Evolutionary conservation across 1,139 yeast species (phyloP).

Genomic region (Blastobotrys elegans): DNA sequence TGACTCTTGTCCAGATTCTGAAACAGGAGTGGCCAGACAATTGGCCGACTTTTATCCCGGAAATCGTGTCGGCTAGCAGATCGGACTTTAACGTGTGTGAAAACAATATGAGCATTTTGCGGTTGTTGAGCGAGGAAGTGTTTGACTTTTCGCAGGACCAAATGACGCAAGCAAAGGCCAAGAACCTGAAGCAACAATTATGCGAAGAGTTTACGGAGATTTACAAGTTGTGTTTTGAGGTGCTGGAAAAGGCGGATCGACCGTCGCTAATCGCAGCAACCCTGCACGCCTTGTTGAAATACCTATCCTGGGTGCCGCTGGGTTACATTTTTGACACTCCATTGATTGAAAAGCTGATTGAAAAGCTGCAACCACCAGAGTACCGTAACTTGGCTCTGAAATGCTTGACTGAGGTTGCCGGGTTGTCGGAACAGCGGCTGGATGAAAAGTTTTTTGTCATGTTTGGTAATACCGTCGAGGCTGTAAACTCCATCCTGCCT

Average conservation of each 20-base stretch:
- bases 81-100: constrained; percentile 92
- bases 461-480: constrained; percentile 72
- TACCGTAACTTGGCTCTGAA: constrained; percentile 82
- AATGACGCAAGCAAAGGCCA: constrained; percentile 93
- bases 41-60: constrained; percentile 98
- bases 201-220: constrained; percentile 88
- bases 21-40: constrained; percentile 99
- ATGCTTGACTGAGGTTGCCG: constrained; percentile 87
- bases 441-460: constrained; percentile 64
- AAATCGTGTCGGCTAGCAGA: constrained; percentile 77
- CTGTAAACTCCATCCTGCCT: constrained; percentile 68
- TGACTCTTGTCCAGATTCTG: constrained; percentile 86
- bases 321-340: constrained; percentile 88
- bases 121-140: constrained; percentile 87
- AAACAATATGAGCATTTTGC: constrained; percentile 90
- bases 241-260: constrained; percentile 75
- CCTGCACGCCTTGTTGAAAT: constrained; percentile 72
- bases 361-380: constrained; percentile 69
- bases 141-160: constrained; percentile 93
- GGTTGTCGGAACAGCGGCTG: constrained; percentile 55
- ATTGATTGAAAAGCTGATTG: constrained; percentile 62
- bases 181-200: constrained; percentile 76
- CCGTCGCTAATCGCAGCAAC: constrained; percentile 83
- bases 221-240: constrained; percentile 88
- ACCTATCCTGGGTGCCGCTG: constrained; percentile 91